Evolutionary conservation across 164 flowering plant genomes (phyloP), one percentile per base, ranked within the genome.

Genomic region (Vitis amurensis): DNA sequence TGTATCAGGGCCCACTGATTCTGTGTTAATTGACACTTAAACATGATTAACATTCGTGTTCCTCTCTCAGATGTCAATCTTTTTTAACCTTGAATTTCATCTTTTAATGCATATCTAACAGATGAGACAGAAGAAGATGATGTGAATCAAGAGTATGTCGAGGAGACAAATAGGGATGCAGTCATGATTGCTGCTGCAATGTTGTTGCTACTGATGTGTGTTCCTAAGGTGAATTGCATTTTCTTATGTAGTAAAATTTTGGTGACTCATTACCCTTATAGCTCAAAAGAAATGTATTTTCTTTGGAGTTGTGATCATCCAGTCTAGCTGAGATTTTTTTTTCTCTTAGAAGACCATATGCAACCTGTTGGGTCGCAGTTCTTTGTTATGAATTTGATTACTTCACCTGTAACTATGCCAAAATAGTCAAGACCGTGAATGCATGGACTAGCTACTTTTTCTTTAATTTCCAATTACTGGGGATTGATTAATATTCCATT

Each of bases 121-220:
- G 99, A 88, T 78, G 98, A 91, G 73, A 83, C 85, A 9, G 99
- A 93, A 77, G 99, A 93, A 23, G 98, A 92, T 68, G 97, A 91
- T 73, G 82, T 63, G 6, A 91, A 89, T 74, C 84, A 81, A 72
- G 99, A 96, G 80, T 96, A 93, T 77, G 72, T 92, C 50, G 99
- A 96, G 79, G 98, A 90, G 81, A 88, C 89, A 66, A 93, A 88
- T 72, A 81, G 86, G 70, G 95, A 89, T 77, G 86, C 89, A 13
- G 86, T 92, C 55, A 87, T 93, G 85, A 89, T 91, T 84, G 95
- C 88, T 73, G 94, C 97, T 52, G 87, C 91, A 68, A 91, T 92
- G 79, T 81, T 93, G 87, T 96, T 79, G 88, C 85, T 50, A 84
- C 63, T 77, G 86, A 87, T 73, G 68, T 86, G 15, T n/a, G 92